phyloP scores from a whole-genome alignment of 805 yeast species.

The Scheffersomyces ergatensis region DNA sequence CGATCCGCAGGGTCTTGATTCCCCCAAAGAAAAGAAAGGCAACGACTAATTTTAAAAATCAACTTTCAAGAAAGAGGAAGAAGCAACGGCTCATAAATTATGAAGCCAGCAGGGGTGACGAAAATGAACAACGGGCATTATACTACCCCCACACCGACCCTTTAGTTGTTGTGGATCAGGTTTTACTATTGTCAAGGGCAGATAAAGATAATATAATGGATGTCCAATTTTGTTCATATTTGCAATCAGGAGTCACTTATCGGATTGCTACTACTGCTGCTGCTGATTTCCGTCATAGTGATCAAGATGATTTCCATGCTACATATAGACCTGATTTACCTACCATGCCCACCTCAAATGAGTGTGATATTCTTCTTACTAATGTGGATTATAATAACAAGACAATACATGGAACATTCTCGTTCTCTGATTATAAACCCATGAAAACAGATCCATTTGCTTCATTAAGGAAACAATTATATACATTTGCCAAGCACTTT shows the following conservation, averaged over 20 bases:
- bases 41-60: neutral
- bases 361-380: slow-evolving; percentile 15
- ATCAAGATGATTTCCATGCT: no score
- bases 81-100: neutral
- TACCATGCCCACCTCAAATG: neutral
- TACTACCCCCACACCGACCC: neutral
- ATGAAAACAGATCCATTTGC: neutral
- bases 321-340: neutral
- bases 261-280: neutral
- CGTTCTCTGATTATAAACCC: slow-evolving; percentile 3
- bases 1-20: no score
- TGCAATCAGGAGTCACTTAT: slow-evolving; percentile 17
- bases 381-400: slow-evolving; percentile 18
- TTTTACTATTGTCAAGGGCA: neutral
- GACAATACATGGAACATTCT: slow-evolving; percentile 16
- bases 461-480: slow-evolving; percentile 3
- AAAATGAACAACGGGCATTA: neutral
- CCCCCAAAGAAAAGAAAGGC: slow-evolving; percentile 1
- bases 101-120: neutral
- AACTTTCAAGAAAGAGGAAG: slow-evolving; percentile 2
- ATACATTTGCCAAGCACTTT: slow-evolving; percentile 9
- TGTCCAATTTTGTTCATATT: slow-evolving; percentile 16
- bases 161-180: neutral
- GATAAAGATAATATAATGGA: slow-evolving; percentile 17
- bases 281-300: neutral